These are phyloP conservation scores for Pichia sp. DNA, from an alignment of 1,139 yeast species.

Conservation along the genomic window DNA sequence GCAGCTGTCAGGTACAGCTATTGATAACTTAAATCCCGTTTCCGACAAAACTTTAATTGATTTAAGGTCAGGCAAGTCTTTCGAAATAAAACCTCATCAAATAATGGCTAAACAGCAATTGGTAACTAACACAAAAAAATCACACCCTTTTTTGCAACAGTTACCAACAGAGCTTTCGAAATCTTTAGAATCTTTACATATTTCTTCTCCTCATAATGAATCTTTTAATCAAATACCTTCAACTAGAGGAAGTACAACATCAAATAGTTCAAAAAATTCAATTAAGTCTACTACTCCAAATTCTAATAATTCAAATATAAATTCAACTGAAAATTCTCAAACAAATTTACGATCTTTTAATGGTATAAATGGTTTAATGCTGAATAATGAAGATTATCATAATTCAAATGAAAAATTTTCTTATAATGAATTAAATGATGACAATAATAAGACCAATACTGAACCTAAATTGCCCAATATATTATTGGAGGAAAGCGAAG, in stretches of 20 bases:
- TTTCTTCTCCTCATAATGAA: slow-evolving; percentile 5
- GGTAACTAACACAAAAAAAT: slow-evolving; percentile 1
- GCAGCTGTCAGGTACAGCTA: slow-evolving; percentile 4
- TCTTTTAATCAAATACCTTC: neutral
- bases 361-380: slow-evolving; percentile 1
- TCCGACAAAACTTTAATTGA: neutral
- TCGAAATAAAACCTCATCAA: slow-evolving; percentile 12
- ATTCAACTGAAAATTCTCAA: neutral
- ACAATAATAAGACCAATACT: too few species aligned
- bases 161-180: slow-evolving; percentile 14
- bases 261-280: slow-evolving; percentile 2
- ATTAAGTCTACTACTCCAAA: neutral
- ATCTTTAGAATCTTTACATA: slow-evolving; percentile 14
- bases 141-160: slow-evolving; percentile 17
- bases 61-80: slow-evolving; percentile 4
- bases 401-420: neutral
- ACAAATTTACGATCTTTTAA: neutral
- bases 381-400: neutral
- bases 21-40: neutral
- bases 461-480: neutral
- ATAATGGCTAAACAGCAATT: slow-evolving; percentile 8
- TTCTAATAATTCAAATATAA: neutral
- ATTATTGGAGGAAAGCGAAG: neutral
- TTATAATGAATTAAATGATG: neutral
- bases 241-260: slow-evolving; percentile 5